Conservation (phyloP, 2,329 filamentous ascomycete genomes). For the Stromatinia cepivora region DNA sequence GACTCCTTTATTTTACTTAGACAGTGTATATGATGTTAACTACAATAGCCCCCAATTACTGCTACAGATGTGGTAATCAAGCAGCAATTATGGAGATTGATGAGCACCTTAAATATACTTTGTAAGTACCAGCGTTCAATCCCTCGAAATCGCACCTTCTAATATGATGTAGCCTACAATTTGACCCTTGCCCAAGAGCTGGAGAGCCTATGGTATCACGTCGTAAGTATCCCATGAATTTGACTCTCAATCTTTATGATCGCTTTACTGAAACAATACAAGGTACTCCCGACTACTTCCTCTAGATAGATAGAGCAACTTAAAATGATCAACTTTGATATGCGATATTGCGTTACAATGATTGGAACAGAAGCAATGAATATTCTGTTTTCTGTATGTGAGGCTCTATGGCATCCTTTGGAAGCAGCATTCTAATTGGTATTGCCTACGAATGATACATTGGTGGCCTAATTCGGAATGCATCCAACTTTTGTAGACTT, state of each 20-base stretch:
- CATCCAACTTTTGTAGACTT: conserved; percentile 37
- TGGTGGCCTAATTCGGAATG: conserved; percentile 24
- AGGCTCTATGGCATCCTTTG: conserved; percentile 27
- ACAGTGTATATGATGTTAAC: conserved; percentile 35
- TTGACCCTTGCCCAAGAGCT: conserved; percentile 94
- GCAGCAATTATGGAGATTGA: conserved; percentile 99
- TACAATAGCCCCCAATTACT: conserved; percentile 78
- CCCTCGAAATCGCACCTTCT: conserved; percentile 31
- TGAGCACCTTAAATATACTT: conserved; percentile 98
- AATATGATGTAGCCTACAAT: conserved; percentile 77
- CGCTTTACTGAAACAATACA: conserved; percentile 23
- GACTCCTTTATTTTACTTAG: conserved; percentile 28
- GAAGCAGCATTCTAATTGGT: conserved; percentile 24
- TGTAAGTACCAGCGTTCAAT: conserved; percentile 64
- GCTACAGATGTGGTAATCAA: conserved; percentile 98
- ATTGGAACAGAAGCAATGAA: conserved; percentile 31
- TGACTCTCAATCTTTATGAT: not conserved
- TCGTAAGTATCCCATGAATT: conserved; percentile 52
- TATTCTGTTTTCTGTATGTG: conserved; percentile 34
- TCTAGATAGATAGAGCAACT: conserved; percentile 55
- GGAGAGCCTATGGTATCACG: conserved; percentile 99
- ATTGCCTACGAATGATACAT: conserved; percentile 20
- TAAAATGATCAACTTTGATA: conserved; percentile 22
- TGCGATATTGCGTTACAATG: conserved; percentile 22
- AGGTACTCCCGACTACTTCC: conserved; percentile 97